Evolutionary conservation across 805 yeast genomes (phyloP), one percentile per base, ranked within the genome.

Genomic region (Pichia pseudocactophila): DNA sequence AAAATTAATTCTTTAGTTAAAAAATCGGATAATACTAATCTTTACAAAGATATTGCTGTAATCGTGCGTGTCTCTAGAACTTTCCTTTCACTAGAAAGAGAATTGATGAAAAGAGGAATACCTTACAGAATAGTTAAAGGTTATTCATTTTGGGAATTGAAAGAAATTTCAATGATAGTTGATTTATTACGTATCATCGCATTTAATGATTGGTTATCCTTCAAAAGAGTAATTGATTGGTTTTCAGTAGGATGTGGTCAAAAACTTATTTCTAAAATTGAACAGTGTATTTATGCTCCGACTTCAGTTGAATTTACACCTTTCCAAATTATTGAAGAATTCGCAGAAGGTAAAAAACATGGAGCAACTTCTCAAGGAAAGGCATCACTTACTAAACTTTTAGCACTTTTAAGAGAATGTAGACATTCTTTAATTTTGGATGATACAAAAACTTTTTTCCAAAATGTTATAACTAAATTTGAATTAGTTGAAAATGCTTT

Each of bases 81-180:
- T 4, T 63, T 88, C 8, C 61, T 82, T 40, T 66, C 62, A 7
- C 62, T 87, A 6, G 96, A 88, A 54, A 71, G 70, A 27, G 82
- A 76, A 16, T 62, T 90, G 19, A 66, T 75, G 1, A 68, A 63
- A 37, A 57, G 61, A 2, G 64, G 72, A 4, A 70, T 88, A 2
- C 88, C 92, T 0, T 83, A 84, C 52, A 61, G 63, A 8, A 71
- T 88, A 44, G 68, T 82, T 0, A 79, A 80, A 40, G 96, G 96
- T 0, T 68, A 68, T 35, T 80, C 87, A 1, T 84, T 87, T 53
- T 85, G 94, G 90, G 86, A 82, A 33, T 60, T 81, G 33, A 74
- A 73, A 43, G 95, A 85, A 53, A 78, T 86, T 13, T 65, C 68
- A 18, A 61, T 74, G 0, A 68, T 84, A 44, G 46, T 87, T 34